A percentile compares a stretch with the other conserved stretches of the same genome.
phyloP scores from a whole-genome alignment of 805 yeast genomes.

The Scheffersomyces spartinae region DNA sequence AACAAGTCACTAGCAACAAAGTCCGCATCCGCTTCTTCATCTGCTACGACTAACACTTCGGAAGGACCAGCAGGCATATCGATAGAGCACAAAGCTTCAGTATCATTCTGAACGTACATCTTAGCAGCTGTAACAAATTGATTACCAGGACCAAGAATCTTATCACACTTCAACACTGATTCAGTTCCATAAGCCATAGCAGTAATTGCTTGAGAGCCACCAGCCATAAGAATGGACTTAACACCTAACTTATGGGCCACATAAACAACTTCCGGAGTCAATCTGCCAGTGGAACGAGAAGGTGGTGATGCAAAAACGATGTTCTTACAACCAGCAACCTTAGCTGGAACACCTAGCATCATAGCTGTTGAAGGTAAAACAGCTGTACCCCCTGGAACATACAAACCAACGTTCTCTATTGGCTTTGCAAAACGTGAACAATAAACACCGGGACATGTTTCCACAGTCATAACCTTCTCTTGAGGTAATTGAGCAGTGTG shows the following conservation, averaged over 20 bases:
- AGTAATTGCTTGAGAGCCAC: conserved; percentile 99
- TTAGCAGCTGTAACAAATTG: conserved; percentile 99
- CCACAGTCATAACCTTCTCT: conserved; percentile 62
- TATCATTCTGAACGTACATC: conserved; percentile 93
- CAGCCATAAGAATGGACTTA: conserved; percentile 80
- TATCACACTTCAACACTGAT: conserved; percentile 84
- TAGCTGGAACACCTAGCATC: conserved; percentile 98
- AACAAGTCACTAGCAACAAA: conserved; percentile 94
- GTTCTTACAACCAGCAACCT: conserved; percentile 93
- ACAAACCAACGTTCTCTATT: conserved; percentile 87
- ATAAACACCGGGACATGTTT: conserved; percentile 86
- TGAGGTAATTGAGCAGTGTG: conserved; percentile 84
- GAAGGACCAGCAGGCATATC: conserved; percentile 99
- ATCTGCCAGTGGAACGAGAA: conserved; percentile 70
- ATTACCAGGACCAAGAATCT: conserved; percentile 97
- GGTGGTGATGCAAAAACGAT: conserved; percentile 95
- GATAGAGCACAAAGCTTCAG: conserved; percentile 87
- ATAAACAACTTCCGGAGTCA: conserved; percentile 95
- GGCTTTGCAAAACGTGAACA: conserved; percentile 95
- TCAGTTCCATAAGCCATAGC: conserved; percentile 99
- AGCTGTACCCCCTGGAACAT: conserved; percentile 98
- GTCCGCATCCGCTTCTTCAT: conserved; percentile 77
- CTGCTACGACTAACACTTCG: conserved; percentile 94
- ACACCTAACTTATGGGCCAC: conserved; percentile 97
- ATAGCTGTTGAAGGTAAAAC: conserved; percentile 94